phyloP scores from a whole-genome alignment of 176 grass and related monocot genomes.

The Echinochloa phyllopogon region DNA sequence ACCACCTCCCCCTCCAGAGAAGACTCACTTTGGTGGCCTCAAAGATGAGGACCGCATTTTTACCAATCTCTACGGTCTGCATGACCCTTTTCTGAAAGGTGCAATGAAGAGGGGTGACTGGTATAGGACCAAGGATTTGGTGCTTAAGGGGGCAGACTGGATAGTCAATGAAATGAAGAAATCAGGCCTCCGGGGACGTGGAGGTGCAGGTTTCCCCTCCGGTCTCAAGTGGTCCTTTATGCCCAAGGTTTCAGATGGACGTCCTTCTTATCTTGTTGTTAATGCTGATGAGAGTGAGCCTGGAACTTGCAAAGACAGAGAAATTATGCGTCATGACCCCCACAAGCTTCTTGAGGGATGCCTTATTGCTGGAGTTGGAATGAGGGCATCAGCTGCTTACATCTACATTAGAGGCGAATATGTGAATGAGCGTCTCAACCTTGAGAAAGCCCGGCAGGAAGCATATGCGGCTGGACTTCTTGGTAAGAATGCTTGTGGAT shows the following conservation, averaged over 20 bases:
- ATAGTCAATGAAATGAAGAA: slow-evolving; percentile 95
- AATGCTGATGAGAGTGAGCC: slow-evolving; percentile 99
- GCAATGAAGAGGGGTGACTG: slow-evolving; percentile 88
- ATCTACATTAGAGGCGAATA: slow-evolving; percentile 97
- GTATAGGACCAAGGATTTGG: slow-evolving; percentile 90
- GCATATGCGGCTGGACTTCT: slow-evolving; percentile 82
- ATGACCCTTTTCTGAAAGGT: slow-evolving; percentile 94
- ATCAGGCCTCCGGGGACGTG: slow-evolving; percentile 89
- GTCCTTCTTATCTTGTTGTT: slow-evolving; percentile 90
- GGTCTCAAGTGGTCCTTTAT: slow-evolving; percentile 99
- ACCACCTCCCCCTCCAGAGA: slow-evolving; percentile 80
- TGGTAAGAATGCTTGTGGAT: slow-evolving; percentile 95
- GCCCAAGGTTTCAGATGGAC: slow-evolving; percentile 90
- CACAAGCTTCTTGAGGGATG: slow-evolving; percentile 97
- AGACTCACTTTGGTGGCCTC: slow-evolving; percentile 81
- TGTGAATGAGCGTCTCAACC: slow-evolving; percentile 80
- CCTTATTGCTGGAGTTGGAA: slow-evolving; percentile 90
- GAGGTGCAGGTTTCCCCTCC: slow-evolving; percentile 90
- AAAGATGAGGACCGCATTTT: slow-evolving; percentile 89
- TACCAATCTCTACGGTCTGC: slow-evolving; percentile 83
- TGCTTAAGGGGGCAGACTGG: slow-evolving; percentile 85
- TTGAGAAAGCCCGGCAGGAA: slow-evolving; percentile 85
- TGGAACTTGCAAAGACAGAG: slow-evolving; percentile 95
- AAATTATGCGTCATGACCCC: slow-evolving; percentile 93
- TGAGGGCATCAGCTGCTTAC: slow-evolving; percentile 91